Evolutionary conservation across 306 rosid genomes (phyloP).

Genomic region (Cercis canadensis): DNA sequence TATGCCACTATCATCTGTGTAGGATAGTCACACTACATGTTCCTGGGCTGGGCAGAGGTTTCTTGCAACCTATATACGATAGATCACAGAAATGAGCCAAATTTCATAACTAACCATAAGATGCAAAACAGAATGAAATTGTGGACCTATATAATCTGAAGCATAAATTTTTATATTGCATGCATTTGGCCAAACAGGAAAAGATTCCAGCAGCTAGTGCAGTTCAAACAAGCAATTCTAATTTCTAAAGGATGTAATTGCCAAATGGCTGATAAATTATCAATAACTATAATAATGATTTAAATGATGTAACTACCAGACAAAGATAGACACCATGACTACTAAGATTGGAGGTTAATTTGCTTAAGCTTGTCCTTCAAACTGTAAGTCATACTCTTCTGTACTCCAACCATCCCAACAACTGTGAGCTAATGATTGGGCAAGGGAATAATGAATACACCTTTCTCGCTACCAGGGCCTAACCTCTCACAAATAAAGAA

Average conservation of each 20-base stretch:
- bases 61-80: slow-evolving; percentile 23
- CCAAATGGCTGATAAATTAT: not conserved
- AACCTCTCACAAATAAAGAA: not conserved
- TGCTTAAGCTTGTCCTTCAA: not conserved
- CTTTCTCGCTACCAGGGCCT: too few relatives aligned
- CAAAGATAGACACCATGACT: not conserved
- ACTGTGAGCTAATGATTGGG: not conserved
- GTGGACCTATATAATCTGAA: not conserved
- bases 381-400: not conserved
- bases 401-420: slow-evolving; percentile 15
- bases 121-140: not conserved
- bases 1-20: not conserved
- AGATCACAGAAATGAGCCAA: slow-evolving; percentile 18
- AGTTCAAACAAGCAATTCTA: not conserved
- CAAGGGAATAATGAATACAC: not conserved
- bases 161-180: not conserved
- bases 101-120: not conserved
- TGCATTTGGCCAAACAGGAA: not conserved
- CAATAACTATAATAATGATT: not conserved
- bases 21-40: slow-evolving; percentile 4
- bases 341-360: not conserved
- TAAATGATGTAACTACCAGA: slow-evolving; percentile 7
- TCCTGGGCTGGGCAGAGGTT: not conserved
- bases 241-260: not conserved
- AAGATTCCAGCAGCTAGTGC: not conserved